Evolutionary conservation across 768 basidiomycete genomes (phyloP), one percentile per base, ranked within the genome.

Genomic region (Brasilioporus rufonigricans): DNA sequence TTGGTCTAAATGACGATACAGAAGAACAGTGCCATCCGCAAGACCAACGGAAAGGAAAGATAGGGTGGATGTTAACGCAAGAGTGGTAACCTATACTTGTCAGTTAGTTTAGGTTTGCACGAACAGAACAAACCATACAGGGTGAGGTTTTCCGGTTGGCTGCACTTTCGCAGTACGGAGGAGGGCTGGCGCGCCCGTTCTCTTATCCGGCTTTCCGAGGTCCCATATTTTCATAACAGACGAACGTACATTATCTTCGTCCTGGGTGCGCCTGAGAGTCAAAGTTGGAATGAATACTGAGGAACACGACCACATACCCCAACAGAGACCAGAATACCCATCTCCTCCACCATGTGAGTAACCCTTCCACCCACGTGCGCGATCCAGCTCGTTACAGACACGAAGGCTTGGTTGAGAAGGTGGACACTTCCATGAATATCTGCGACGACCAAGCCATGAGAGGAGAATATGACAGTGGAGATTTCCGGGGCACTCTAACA

Each of bases 161-260:
- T 92, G 89, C 13, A 93, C 77, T 65, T 91, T 91, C 4, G 82
- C 79, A 9, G 85, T 91, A 41, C 91, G 84, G 19, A 93, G 75
- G 32, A 92, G 77, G 26, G 74, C 70, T 7, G 89, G 91, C 3
- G 75, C 70, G 36, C 77, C 78, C 10, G 79, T 80, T 66, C 81
- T 84, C 74, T 82, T 86, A 70, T 91, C 86, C 29, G 72, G 77
- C 55, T 80, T 84, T 40, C 82, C 78, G 27, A 98, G 71, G 70
- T 95, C 90, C 95, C 95, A 98, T 45, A 97, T 83, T 69, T 94
- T 95, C 44, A 93, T 73, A 18, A 91, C 65, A 0, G 89, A 87
- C 27, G 84, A 79, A 13, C 83, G 77, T 13, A 84, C 74, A 5
- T 77, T 63, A 50, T 85, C 83, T 67, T 95, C 91, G 73, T 94